A percentile compares a stretch with the other conserved stretches of the same genome.
phyloP scores from a whole-genome alignment of 2,329 filamentous ascomycete genomes.

The Fusarium temperatum region DNA sequence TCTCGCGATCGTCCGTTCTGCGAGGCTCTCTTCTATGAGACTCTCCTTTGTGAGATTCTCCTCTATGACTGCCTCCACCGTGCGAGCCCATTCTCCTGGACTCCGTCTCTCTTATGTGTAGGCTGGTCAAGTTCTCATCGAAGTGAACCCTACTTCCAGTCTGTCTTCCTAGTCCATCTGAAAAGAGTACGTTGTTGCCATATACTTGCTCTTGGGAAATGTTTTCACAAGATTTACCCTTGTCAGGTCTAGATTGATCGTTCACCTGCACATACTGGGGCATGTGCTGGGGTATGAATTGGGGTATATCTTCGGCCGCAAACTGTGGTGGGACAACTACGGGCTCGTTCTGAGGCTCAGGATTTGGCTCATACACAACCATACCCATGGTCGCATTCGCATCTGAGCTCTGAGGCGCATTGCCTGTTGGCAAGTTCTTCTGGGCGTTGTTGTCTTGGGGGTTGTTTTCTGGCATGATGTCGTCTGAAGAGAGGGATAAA shows the following conservation, averaged over 20 bases:
- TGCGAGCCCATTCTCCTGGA: fast-evolving
- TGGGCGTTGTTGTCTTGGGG: no score
- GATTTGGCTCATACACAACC: background rate
- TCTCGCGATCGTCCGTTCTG: fast-evolving
- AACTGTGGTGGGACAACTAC: no score
- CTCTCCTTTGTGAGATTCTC: background rate
- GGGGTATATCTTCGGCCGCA: background rate
- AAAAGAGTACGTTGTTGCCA: fast-evolving
- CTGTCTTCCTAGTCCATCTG: fast-evolving
- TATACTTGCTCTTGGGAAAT: background rate
- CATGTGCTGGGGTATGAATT: background rate
- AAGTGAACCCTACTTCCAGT: background rate
- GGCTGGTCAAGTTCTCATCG: background rate
- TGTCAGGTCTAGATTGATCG: background rate
- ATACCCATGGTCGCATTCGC: background rate
- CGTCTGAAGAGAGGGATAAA: fast-evolving
- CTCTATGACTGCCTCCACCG: fast-evolving
- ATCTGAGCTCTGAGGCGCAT: background rate
- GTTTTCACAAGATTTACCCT: fast-evolving
- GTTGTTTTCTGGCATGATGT: background rate
- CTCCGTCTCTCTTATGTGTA: background rate
- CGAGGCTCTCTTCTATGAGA: background rate
- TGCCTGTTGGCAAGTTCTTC: background rate
- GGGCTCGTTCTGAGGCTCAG: background rate
- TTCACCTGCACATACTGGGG: background rate